Percentiles rank a stretch among this genome's conserved stretches.
Evolutionary conservation across 2,329 filamentous ascomycete genomes (phyloP).

Genomic region (Neospermospora avenae): DNA sequence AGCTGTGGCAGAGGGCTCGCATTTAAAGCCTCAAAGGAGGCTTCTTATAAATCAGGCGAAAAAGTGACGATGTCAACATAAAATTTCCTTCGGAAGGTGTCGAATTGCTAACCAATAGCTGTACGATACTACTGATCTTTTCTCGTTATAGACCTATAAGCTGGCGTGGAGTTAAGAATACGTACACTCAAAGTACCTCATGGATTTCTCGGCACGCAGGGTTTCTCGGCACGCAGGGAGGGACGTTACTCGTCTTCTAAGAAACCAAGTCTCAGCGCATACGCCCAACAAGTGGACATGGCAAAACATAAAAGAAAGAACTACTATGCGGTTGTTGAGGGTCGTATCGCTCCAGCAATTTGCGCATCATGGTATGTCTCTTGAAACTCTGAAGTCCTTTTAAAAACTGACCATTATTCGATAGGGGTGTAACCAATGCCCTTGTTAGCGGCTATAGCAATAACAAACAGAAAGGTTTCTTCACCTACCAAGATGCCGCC

Average conservation of each 20-base stretch:
- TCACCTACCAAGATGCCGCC: not conserved
- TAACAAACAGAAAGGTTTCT: conserved; percentile 4
- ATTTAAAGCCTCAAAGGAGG: not conserved
- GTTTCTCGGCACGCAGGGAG: no score
- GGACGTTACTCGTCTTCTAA: not conserved
- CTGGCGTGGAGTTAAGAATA: no score
- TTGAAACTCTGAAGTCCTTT: not conserved
- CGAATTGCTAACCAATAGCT: no score
- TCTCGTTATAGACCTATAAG: no score
- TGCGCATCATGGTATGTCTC: not conserved
- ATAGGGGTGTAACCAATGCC: conserved; percentile 2
- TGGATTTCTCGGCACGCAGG: no score
- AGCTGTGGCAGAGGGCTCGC: not conserved
- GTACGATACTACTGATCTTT: no score
- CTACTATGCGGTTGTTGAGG: not conserved
- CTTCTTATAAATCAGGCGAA: no score
- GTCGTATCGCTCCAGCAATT: not conserved
- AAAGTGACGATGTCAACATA: no score
- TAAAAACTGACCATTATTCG: not conserved
- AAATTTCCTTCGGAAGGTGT: no score
- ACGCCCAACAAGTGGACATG: not conserved
- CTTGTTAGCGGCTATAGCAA: conserved; percentile 4
- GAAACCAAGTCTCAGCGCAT: not conserved
- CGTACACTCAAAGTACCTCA: no score
- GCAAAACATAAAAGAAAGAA: not conserved